phyloP scores from a whole-genome alignment of 805 yeast genomes.

The Metschnikowia lunata region DNA sequence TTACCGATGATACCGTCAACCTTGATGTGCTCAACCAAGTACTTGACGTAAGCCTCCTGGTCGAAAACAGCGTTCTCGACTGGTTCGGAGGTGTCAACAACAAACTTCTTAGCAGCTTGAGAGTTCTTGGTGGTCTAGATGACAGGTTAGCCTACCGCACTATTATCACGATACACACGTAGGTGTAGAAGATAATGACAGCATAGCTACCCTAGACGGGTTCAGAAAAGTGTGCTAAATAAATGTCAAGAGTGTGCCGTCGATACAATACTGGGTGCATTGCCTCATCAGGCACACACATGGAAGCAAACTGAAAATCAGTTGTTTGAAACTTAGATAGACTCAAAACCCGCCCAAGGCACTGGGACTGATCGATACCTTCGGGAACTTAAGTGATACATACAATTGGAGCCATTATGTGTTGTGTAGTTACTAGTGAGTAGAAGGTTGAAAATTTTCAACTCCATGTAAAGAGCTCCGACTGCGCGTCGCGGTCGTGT shows the following conservation, averaged over 20 bases:
- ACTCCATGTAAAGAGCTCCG: background rate
- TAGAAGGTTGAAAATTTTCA: conserved; percentile 5
- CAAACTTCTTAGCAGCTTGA: conserved; percentile 79
- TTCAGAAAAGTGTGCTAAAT: conserved; percentile 16
- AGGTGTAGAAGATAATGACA: conserved; percentile 33
- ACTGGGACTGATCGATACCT: conserved; percentile 30
- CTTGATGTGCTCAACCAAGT: conserved; percentile 98
- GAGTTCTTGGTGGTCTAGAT: conserved; percentile 66
- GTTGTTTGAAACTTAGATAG: conserved; percentile 6
- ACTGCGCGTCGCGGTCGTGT: no score
- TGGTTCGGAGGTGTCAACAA: conserved; percentile 95
- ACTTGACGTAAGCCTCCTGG: conserved; percentile 96
- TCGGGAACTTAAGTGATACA: conserved; percentile 38
- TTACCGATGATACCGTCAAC: conserved; percentile 94
- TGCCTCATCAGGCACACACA: conserved; percentile 6
- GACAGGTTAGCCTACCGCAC: conserved; percentile 74
- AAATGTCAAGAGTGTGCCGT: conserved; percentile 5
- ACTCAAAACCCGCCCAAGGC: conserved; percentile 30
- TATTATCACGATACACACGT: conserved; percentile 25
- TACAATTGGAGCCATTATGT: conserved; percentile 87
- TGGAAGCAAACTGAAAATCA: background rate
- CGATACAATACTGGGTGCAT: conserved; percentile 7
- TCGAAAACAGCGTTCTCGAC: conserved; percentile 96
- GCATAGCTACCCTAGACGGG: conserved; percentile 48
- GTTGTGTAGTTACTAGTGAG: conserved; percentile 15